A percentile compares a stretch with the other conserved stretches of the same genome.
phyloP scores from a whole-genome alignment of 2,329 filamentous ascomycete genomes.

The Xylariaceae sp. region DNA sequence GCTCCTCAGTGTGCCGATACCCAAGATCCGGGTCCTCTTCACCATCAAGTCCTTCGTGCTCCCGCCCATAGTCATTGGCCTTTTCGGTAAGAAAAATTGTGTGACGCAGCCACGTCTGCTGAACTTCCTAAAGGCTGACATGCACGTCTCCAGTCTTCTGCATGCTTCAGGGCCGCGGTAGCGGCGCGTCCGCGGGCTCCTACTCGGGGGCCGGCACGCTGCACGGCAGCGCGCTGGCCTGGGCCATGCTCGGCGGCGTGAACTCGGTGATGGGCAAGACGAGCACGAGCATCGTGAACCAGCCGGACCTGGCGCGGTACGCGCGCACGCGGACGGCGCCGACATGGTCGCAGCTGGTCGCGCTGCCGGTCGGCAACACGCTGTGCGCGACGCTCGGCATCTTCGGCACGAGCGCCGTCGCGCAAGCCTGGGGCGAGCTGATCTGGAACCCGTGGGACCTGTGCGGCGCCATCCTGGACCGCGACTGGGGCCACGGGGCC shows the following conservation, averaged over 20 bases:
- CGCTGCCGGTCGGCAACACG: constrained; percentile 2
- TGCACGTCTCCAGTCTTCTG: constrained; percentile 2
- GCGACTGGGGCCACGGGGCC: neutral
- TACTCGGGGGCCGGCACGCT: neutral
- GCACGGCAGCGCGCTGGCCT: constrained; percentile 1
- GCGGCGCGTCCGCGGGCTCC: neutral
- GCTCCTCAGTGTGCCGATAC: constrained; percentile 5
- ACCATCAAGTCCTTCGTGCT: constrained; percentile 5
- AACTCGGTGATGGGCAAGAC: constrained; percentile 3
- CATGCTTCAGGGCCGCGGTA: constrained; percentile 1
- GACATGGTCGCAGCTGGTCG: constrained; percentile 5
- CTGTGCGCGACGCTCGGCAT: constrained; percentile 7
- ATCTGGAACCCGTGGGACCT: constrained; percentile 4
- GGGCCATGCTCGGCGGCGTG: constrained; percentile 3
- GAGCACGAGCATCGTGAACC: constrained; percentile 3
- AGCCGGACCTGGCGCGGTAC: constrained; percentile 2
- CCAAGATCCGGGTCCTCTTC: constrained; percentile 4
- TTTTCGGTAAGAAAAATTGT: constrained; percentile 2
- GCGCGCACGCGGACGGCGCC: constrained; percentile 1
- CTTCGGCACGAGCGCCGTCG: constrained; percentile 3
- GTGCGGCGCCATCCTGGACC: constrained; percentile 1
- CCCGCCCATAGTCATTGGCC: constrained; percentile 5
- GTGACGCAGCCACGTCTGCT: too few species aligned
- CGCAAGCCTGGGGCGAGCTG: neutral
- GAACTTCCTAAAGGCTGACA: neutral